Conservation (phyloP, 192 early-diverging fungal species). For the Coemansia sp. region DNA sequence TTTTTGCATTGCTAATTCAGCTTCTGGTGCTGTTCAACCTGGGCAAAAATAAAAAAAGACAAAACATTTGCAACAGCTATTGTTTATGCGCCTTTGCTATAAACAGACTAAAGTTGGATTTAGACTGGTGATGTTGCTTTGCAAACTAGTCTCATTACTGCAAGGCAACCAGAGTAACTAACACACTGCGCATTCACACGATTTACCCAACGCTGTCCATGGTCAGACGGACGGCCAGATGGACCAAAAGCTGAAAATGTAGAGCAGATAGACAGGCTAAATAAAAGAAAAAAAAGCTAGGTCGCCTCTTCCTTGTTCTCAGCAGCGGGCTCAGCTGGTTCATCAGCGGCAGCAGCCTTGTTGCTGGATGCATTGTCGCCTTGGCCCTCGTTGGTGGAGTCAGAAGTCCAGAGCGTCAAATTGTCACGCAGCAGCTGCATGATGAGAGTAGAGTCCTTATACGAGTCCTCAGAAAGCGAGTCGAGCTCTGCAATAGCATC, state of each 20-base stretch:
- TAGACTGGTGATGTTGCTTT: too few relatives aligned
- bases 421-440: constrained; percentile 98
- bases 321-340: constrained; percentile 18
- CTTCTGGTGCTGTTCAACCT: too few relatives aligned
- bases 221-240: neutral
- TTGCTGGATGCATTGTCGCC: constrained; percentile 20
- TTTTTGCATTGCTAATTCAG: too few relatives aligned
- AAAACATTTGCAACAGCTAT: too few relatives aligned
- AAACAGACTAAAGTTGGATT: too few relatives aligned
- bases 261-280: neutral
- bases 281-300: constrained; percentile 19
- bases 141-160: too few relatives aligned
- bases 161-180: too few relatives aligned
- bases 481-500: constrained; percentile 95
- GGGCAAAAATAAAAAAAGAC: too few relatives aligned
- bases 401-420: constrained; percentile 94
- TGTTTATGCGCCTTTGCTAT: too few relatives aligned
- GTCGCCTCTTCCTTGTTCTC: constrained; percentile 24
- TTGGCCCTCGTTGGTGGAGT: constrained; percentile 61
- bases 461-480: constrained; percentile 88
- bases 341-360: constrained; percentile 29
- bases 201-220: neutral
- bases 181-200: too few relatives aligned
- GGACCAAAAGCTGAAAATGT: neutral
- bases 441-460: constrained; percentile 97